Evolutionary conservation across 2,329 filamentous ascomycete species (phyloP).

Genomic region (Chaetomium olivaceum): DNA sequence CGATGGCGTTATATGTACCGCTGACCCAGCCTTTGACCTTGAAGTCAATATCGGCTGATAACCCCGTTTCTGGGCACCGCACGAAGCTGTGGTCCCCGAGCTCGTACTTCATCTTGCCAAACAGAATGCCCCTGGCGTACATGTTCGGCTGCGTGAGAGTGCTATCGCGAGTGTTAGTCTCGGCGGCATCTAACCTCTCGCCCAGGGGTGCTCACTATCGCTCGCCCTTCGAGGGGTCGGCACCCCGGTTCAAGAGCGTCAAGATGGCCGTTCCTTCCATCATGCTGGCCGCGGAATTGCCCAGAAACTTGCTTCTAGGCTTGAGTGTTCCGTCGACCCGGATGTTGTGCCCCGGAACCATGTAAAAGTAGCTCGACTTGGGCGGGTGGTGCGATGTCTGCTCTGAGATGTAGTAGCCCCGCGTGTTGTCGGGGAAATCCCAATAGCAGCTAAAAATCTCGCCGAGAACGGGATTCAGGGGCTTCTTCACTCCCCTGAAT

Average conservation of each 20-base stretch:
- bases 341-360: constrained; percentile 90
- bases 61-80: constrained; percentile 80
- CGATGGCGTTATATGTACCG: constrained; percentile 94
- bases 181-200: neutral
- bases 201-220: constrained; percentile 67
- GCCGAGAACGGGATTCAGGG: constrained; percentile 92
- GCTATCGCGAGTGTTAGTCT: constrained; percentile 46
- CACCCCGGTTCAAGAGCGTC: constrained; percentile 75
- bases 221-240: constrained; percentile 67
- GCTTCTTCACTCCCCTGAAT: constrained; percentile 90
- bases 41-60: constrained; percentile 92
- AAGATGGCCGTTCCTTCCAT: constrained; percentile 97
- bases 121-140: constrained; percentile 95
- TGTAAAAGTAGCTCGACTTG: constrained; percentile 99
- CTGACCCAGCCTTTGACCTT: constrained; percentile 98
- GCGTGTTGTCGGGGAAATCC: constrained; percentile 82
- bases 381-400: constrained; percentile 98
- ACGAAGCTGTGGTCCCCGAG: constrained; percentile 95
- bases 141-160: constrained; percentile 97
- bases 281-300: constrained; percentile 94
- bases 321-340: constrained; percentile 95
- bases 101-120: constrained; percentile 99
- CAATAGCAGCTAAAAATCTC: constrained; percentile 95
- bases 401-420: constrained; percentile 93
- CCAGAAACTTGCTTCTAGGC: constrained; percentile 89